Percentiles rank a stretch among this genome's conserved stretches.
phyloP scores from a whole-genome alignment of 352 stramenopile genomes.

The Pythium insidiosum region DNA sequence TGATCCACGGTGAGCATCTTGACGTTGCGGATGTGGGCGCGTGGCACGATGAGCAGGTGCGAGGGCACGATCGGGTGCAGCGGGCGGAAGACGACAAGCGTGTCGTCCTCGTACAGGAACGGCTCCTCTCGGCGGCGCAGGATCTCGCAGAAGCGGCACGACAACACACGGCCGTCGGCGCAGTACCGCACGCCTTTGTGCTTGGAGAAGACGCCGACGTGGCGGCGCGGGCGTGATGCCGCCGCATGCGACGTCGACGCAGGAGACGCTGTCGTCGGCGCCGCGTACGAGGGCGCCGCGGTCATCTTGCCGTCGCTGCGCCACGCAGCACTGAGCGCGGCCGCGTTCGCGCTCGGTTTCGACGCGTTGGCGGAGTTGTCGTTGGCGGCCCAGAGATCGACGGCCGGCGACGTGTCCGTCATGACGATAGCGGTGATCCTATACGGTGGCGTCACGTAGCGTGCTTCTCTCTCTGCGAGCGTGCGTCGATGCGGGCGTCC shows the following conservation, averaged over 20 bases:
- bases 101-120: slow-evolving; percentile 74
- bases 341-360: no score
- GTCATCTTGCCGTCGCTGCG: background rate
- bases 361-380: background rate
- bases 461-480: no score
- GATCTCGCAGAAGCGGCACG: slow-evolving; percentile 82
- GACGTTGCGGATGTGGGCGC: slow-evolving; percentile 73
- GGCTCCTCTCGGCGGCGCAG: slow-evolving; percentile 37
- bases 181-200: slow-evolving; percentile 66
- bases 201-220: slow-evolving; percentile 17
- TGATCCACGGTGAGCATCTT: slow-evolving; percentile 47
- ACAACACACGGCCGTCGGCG: slow-evolving; percentile 40
- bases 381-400: no score
- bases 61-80: slow-evolving; percentile 56
- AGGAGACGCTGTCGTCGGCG: slow-evolving; percentile 4
- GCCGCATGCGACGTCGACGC: slow-evolving; percentile 2
- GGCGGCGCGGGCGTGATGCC: slow-evolving; percentile 1
- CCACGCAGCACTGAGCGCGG: no score
- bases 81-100: slow-evolving; percentile 71
- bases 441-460: no score
- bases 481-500: no score
- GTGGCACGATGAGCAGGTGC: slow-evolving; percentile 76
- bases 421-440: no score
- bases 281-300: background rate
- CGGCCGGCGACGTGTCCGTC: no score